A percentile compares a stretch with the other conserved stretches of the same genome.
phyloP scores from a whole-genome alignment of 2,329 filamentous ascomycete genomes.

The Verticillium klebahnii region DNA sequence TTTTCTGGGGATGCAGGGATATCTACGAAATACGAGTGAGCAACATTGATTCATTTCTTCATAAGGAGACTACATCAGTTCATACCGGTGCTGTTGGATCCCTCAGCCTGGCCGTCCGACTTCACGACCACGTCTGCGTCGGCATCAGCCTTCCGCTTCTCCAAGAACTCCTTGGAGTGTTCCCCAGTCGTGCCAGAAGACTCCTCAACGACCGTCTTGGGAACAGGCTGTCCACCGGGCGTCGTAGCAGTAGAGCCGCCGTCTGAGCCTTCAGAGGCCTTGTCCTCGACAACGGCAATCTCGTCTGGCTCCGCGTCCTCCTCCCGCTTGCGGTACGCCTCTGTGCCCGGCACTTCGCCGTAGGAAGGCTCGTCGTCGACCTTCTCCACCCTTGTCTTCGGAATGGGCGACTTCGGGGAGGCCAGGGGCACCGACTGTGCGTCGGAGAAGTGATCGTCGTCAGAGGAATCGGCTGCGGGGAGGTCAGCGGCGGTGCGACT shows the following conservation, averaged over 20 bases:
- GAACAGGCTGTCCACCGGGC: slow-evolving; percentile 35
- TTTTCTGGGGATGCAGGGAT: slow-evolving; percentile 23
- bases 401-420: slow-evolving; percentile 46
- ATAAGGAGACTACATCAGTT: slow-evolving; percentile 13
- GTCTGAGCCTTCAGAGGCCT: slow-evolving; percentile 14
- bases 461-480: slow-evolving; percentile 44
- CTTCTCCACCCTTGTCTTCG: slow-evolving; percentile 55
- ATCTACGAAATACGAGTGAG: slow-evolving; percentile 27
- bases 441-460: slow-evolving; percentile 68
- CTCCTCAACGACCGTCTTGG: slow-evolving; percentile 51
- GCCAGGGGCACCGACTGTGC: slow-evolving; percentile 50
- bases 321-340: slow-evolving; percentile 50
- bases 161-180: slow-evolving; percentile 37
- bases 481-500: neutral
- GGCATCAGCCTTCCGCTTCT: slow-evolving; percentile 45
- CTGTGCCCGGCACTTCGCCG: slow-evolving; percentile 58
- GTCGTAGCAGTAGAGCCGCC: slow-evolving; percentile 11
- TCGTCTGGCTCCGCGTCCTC: slow-evolving; percentile 57
- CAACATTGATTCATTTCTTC: slow-evolving; percentile 14
- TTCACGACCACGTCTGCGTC: slow-evolving; percentile 47
- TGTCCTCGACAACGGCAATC: slow-evolving; percentile 41
- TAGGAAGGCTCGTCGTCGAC: slow-evolving; percentile 53
- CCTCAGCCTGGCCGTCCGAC: slow-evolving; percentile 36
- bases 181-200: slow-evolving; percentile 38
- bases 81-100: slow-evolving; percentile 28